phyloP scores from a whole-genome alignment of 768 basidiomycete species.

The Amyloporia xantha region DNA sequence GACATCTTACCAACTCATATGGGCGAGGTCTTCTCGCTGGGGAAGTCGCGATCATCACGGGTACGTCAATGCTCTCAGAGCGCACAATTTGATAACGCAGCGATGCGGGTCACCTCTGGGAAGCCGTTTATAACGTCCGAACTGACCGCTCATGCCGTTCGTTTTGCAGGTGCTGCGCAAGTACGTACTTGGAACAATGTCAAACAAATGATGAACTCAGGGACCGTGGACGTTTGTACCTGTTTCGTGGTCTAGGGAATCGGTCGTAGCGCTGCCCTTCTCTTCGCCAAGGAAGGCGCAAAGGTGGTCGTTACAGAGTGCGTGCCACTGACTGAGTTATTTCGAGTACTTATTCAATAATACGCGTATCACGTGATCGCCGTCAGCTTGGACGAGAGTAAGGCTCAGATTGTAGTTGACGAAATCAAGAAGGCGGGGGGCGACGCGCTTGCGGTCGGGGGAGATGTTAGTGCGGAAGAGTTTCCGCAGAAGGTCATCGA shows the following conservation, averaged over 20 bases:
- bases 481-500: slow-evolving; percentile 76
- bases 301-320: slow-evolving; percentile 84
- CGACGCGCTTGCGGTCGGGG: slow-evolving; percentile 65
- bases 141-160: neutral
- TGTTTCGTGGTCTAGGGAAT: slow-evolving; percentile 67
- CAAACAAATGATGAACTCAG: neutral
- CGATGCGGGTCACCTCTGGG: neutral
- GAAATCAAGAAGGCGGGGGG: slow-evolving; percentile 74
- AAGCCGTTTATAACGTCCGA: neutral
- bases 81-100: neutral
- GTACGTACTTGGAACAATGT: slow-evolving; percentile 26
- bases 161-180: slow-evolving; percentile 62
- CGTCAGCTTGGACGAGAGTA: slow-evolving; percentile 65
- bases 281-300: slow-evolving; percentile 81
- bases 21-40: slow-evolving; percentile 57
- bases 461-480: slow-evolving; percentile 78
- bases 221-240: neutral
- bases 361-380: slow-evolving; percentile 9
- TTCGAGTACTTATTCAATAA: neutral
- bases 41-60: slow-evolving; percentile 84
- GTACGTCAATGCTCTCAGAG: slow-evolving; percentile 33
- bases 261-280: slow-evolving; percentile 63
- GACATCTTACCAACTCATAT: slow-evolving; percentile 51
- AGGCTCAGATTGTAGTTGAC: slow-evolving; percentile 55
- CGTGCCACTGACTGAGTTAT: too few relatives aligned